These are phyloP conservation scores for Chenopodium quinoa DNA, from an alignment of 148 eudicot genomes.

Conservation along the genomic window DNA sequence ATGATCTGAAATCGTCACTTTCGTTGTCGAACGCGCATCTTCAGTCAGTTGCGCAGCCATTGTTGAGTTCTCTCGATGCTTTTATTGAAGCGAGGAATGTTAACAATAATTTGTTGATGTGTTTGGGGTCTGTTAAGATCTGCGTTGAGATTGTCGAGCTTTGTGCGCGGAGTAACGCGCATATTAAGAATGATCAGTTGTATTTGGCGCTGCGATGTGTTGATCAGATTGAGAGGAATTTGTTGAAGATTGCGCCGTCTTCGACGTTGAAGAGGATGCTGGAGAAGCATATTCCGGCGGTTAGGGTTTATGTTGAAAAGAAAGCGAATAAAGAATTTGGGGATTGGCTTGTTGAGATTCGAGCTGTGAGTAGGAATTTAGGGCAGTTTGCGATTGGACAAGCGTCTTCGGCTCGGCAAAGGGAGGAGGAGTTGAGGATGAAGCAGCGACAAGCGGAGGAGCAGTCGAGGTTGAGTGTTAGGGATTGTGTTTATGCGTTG, in stretches of 20 bases:
- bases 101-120: constrained; percentile 45
- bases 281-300: constrained; percentile 68
- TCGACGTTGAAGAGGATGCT: constrained; percentile 62
- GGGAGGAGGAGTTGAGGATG: constrained; percentile 90
- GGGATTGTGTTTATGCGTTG: constrained; percentile 82
- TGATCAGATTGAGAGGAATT: constrained; percentile 53
- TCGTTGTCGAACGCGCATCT: constrained; percentile 59
- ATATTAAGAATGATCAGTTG: constrained; percentile 45
- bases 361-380: constrained; percentile 74
- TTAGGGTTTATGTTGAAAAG: constrained; percentile 65
- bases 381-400: constrained; percentile 96
- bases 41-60: constrained; percentile 63
- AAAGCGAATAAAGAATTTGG: constrained; percentile 72
- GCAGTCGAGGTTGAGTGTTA: constrained; percentile 70
- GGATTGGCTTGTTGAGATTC: constrained; percentile 91
- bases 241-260: constrained; percentile 49
- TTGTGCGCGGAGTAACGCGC: constrained; percentile 61
- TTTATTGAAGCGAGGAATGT: constrained; percentile 54
- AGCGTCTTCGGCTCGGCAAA: constrained; percentile 81
- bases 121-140: constrained; percentile 36
- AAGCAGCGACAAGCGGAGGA: constrained; percentile 96
- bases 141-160: constrained; percentile 50
- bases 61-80: constrained; percentile 57
- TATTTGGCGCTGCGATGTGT: constrained; percentile 70
- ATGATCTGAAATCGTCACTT: constrained; percentile 73